Base-by-base conservation (phyloP, 2,329 filamentous ascomycete genomes). In the Diaporthe sp. region DNA sequence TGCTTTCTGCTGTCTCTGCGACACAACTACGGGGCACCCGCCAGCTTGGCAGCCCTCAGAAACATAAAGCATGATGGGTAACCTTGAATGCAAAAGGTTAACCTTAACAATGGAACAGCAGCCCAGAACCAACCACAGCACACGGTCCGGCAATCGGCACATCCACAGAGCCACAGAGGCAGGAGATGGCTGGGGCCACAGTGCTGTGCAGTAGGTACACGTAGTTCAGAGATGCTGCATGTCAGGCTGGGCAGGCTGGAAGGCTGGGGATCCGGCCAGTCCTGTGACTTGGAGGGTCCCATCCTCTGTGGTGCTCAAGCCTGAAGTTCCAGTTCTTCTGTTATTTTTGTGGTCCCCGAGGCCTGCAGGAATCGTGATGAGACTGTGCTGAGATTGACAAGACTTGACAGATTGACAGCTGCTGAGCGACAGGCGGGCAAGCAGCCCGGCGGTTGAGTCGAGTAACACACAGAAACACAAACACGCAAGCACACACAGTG, bases 11-110 rank as follows among this genome's bases (percentile, higher is more conserved):
- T 22, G 42, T 12, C 28, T 68, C 28, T 53, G 31, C 34, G 65
- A 68, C 13, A 68, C 47, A 68, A 15, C n/a, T 68, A 68, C 65
- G 65, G 65, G 65, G 65, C 65, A 53, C 65, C 65, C 65, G 34
- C 47, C 65, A 68, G 65, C 65, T 68, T 68, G 65, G 65, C 65
- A 55, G 65, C 22, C n/a, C 65, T 70, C 34, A 55, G 47, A 53
- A 37, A 55, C 34, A 28, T 28, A 55, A 55, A 55, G 65, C 65
- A 55, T 70, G 65, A 55, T 42, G 65, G 49, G 49, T 55, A 70
- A 70, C 65, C 65, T 70, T 70, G 65, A 70, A 70, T 53, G 65
- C 49, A 55, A 70, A 70, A 70, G 34, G 49, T 70, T 55, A 70
- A 70, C 65, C 65, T 70, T 70, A 70, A 55, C 31, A 44, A 70